phyloP scores from a whole-genome alignment of 1,284 basidiomycete species.

The Leccinum insolens region DNA sequence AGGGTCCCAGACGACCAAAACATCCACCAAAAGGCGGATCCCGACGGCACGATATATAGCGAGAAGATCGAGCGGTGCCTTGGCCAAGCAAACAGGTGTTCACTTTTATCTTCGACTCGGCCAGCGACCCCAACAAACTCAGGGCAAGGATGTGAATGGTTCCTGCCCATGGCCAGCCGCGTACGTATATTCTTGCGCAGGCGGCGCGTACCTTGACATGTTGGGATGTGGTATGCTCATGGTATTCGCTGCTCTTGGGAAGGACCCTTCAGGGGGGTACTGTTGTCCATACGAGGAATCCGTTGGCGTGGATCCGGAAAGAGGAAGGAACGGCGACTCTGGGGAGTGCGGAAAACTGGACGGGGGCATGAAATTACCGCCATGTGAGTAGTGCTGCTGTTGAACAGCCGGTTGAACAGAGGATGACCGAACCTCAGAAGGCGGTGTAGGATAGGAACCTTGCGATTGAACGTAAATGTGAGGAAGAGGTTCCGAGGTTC shows the following conservation, averaged over 20 bases:
- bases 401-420: conserved; percentile 22
- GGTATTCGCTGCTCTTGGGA: conserved; percentile 17
- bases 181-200: conserved; percentile 28
- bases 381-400: conserved; percentile 22
- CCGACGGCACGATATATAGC: conserved; percentile 14
- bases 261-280: conserved; percentile 25
- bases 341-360: conserved; percentile 18
- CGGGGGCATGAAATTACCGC: conserved; percentile 19
- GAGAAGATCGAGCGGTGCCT: neutral
- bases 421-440: conserved; percentile 20
- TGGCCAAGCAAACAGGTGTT: neutral
- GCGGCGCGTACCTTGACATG: conserved; percentile 21
- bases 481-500: conserved; percentile 22
- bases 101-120: conserved; percentile 2
- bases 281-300: conserved; percentile 22
- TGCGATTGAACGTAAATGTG: conserved; percentile 26
- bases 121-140: conserved; percentile 3
- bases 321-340: conserved; percentile 24
- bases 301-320: conserved; percentile 13
- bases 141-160: conserved; percentile 24
- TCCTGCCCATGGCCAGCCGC: conserved; percentile 29
- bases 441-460: conserved; percentile 19
- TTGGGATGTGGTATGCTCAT: conserved; percentile 21
- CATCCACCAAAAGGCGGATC: conserved; percentile 15
- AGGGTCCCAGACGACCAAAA: conserved; percentile 5